These are phyloP conservation scores for Candida sp. DNA, from an alignment of 1,139 yeast species.

Conservation along the genomic window DNA sequence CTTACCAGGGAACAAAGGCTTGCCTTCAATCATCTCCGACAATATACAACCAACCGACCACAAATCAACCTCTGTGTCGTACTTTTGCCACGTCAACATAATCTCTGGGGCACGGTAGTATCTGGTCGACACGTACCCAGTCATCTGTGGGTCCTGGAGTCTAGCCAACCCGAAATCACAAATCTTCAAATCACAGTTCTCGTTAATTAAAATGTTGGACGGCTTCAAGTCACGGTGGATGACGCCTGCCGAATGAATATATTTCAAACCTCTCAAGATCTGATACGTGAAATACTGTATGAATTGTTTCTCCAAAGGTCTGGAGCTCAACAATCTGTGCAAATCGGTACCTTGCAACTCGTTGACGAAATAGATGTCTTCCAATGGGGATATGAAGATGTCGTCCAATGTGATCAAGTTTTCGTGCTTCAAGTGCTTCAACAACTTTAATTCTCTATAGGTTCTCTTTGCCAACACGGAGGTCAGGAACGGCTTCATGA, in stretches of 20 bases:
- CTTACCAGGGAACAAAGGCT: conserved; percentile 97
- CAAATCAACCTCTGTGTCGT: conserved; percentile 97
- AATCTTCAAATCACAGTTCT: conserved; percentile 94
- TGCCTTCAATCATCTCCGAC: conserved; percentile 99
- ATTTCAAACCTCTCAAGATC: conserved; percentile 90
- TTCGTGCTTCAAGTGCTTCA: conserved; percentile 94
- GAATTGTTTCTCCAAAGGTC: conserved; percentile 96
- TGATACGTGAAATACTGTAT: conserved; percentile 97
- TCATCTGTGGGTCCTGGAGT: conserved; percentile 99
- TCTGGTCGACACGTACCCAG: conserved; percentile 96
- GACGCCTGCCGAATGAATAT: conserved; percentile 97
- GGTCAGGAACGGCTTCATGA: conserved; percentile 97
- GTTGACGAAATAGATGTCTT: conserved; percentile 96
- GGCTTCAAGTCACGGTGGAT: conserved; percentile 97
- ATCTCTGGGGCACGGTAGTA: conserved; percentile 99
- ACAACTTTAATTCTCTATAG: conserved; percentile 89
- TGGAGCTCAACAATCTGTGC: conserved; percentile 85
- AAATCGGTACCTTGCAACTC: conserved; percentile 97
- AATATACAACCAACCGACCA: conserved; percentile 99
- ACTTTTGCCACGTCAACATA: conserved; percentile 99
- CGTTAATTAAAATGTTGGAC: conserved; percentile 88
- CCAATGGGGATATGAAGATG: conserved; percentile 92
- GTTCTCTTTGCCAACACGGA: conserved; percentile 96
- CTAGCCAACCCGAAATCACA: conserved; percentile 98
- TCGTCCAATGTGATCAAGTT: conserved; percentile 93